Evolutionary conservation across 805 yeast genomes (phyloP).

Genomic region (Isabelozyma pseudorhagii): DNA sequence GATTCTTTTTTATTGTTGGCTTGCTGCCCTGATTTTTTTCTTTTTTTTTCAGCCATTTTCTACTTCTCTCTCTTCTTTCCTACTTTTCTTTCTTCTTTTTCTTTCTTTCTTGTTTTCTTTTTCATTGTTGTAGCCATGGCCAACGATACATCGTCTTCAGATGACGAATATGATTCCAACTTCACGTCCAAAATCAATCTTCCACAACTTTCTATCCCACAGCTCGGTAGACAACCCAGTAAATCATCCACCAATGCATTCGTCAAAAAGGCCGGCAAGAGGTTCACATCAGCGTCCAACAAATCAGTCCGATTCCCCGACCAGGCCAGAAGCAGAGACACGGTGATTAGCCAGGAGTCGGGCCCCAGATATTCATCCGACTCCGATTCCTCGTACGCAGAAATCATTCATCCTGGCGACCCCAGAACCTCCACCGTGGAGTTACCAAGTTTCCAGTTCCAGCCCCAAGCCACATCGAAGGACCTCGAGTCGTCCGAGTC

Average conservation of each 20-base stretch:
- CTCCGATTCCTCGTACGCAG: slow-evolving; percentile 9
- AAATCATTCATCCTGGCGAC: background rate
- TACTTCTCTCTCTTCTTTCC: background rate
- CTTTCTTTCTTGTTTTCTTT: background rate
- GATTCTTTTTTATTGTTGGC: too few relatives aligned
- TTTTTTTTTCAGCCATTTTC: too few relatives aligned
- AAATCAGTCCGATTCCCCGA: slow-evolving; percentile 30
- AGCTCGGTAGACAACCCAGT: slow-evolving; percentile 9
- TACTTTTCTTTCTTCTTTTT: background rate
- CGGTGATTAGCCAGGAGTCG: slow-evolving; percentile 24
- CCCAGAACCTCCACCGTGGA: background rate
- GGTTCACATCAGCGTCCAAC: slow-evolving; percentile 11
- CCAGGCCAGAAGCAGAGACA: slow-evolving; percentile 18
- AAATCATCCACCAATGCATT: slow-evolving; percentile 12
- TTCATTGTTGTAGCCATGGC: background rate
- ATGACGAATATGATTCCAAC: slow-evolving; percentile 21
- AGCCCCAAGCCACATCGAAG: background rate
- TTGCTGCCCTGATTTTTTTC: too few relatives aligned
- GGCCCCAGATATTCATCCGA: slow-evolving; percentile 16
- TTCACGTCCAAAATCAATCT: slow-evolving; percentile 26
- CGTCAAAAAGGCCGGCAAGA: slow-evolving; percentile 23
- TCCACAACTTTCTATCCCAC: slow-evolving; percentile 23
- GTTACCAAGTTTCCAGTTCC: slow-evolving; percentile 22
- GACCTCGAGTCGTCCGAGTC: background rate
- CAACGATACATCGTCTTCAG: slow-evolving; percentile 18